These are phyloP conservation scores for Trematosphaeria pertusa DNA, from an alignment of 2,329 filamentous ascomycete genomes.

Conservation along the genomic window DNA sequence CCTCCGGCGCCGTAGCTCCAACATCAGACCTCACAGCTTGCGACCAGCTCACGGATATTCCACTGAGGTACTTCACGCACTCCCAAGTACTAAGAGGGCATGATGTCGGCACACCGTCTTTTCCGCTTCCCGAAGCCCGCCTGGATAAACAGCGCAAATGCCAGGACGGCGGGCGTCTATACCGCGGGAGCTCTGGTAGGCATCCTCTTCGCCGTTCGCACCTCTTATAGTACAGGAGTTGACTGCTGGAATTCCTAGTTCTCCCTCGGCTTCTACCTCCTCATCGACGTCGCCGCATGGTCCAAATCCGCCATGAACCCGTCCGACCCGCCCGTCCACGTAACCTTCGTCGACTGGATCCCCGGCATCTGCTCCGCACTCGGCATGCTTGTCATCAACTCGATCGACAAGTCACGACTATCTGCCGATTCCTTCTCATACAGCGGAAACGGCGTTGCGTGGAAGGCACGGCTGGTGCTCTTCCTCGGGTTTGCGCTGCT, in stretches of 20 bases:
- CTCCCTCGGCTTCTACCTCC: constrained; percentile 72
- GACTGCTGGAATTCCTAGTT: too few relatives aligned
- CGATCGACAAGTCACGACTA: constrained; percentile 71
- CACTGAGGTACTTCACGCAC: not conserved
- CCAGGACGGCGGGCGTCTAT: constrained; percentile 71
- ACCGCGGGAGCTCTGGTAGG: constrained; percentile 69
- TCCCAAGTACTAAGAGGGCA: constrained; percentile 8
- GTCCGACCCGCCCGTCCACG: constrained; percentile 61
- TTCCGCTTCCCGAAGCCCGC: constrained; percentile 72
- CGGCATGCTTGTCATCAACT: constrained; percentile 76
- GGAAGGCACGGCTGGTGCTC: constrained; percentile 72
- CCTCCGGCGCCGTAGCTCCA: constrained; percentile 31
- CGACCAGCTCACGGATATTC: constrained; percentile 1
- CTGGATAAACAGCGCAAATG: constrained; percentile 71
- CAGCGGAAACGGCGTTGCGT: constrained; percentile 70
- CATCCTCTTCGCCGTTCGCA: constrained; percentile 8
- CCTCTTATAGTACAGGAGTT: too few relatives aligned
- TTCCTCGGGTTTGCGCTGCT: constrained; percentile 74
- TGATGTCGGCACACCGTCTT: constrained; percentile 62
- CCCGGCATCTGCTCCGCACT: constrained; percentile 73
- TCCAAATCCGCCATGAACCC: constrained; percentile 68
- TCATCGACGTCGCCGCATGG: constrained; percentile 70
- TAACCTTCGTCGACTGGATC: constrained; percentile 76
- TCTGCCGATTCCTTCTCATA: constrained; percentile 71
- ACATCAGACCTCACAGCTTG: constrained; percentile 20